phyloP scores from a whole-genome alignment of 2,329 filamentous ascomycete genomes.

The Spiromastix sp. region DNA sequence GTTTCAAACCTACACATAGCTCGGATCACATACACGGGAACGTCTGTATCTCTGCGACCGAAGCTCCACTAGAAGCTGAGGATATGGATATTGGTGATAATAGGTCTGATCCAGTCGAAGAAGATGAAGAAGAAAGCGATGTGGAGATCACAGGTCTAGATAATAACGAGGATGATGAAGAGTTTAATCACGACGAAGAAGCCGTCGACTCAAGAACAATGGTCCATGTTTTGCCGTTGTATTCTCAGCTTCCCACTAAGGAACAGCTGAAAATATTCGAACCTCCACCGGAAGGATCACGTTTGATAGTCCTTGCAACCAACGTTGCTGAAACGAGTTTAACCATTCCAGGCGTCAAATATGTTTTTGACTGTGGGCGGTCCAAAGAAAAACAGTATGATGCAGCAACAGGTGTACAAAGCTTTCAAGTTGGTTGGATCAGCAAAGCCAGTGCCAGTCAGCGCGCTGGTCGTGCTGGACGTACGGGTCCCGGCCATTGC shows the following conservation, averaged over 20 bases:
- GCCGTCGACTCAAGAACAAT: conserved; percentile 50
- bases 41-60: conserved; percentile 64
- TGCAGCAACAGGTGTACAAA: conserved; percentile 80
- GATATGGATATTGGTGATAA: conserved; percentile 70
- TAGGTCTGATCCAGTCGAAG: conserved; percentile 39
- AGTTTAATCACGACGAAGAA: conserved; percentile 58
- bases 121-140: conserved; percentile 45
- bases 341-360: conserved; percentile 89
- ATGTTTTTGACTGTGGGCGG: conserved; percentile 90
- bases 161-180: conserved; percentile 47
- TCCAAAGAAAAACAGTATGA: conserved; percentile 90
- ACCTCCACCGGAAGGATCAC: conserved; percentile 66
- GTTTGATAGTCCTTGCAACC: conserved; percentile 81
- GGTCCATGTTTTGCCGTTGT: conserved; percentile 85
- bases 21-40: conserved; percentile 49
- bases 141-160: conserved; percentile 52
- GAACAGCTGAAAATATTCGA: conserved; percentile 91
- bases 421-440: conserved; percentile 91
- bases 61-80: conserved; percentile 72
- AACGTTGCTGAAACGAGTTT: conserved; percentile 96
- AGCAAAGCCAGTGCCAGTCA: conserved; percentile 94
- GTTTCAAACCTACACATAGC: conserved; percentile 46
- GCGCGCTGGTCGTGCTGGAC: conserved; percentile 82
- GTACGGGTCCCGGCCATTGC: conserved; percentile 92
- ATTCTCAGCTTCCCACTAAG: conserved; percentile 80